Evolutionary conservation across 768 basidiomycete species (phyloP), one percentile per base, ranked within the genome.

Genomic region (Leccinum subgranulosum): DNA sequence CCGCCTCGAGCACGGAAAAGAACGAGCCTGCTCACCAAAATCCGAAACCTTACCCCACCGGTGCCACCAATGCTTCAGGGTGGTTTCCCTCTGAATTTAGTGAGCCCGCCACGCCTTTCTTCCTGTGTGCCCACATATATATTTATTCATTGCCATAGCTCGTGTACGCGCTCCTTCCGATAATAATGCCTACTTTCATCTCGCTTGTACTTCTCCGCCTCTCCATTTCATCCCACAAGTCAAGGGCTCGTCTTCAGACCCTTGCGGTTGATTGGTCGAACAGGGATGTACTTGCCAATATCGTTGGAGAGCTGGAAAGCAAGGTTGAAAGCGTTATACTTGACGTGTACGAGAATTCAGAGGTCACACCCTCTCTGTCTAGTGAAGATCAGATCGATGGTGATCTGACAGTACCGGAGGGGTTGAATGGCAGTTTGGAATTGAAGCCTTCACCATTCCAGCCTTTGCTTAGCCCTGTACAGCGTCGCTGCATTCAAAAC

Each of bases 61-160:
- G 62, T 92, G 2, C 86, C 88, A 0, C 86, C 90, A 2, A 68
- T 70, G 36, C 74, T 88, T 0, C 83, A 84, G 58, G 74, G 81
- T 36, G 68, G 72, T 1, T 90, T 90, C 59, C 92, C 91, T 3
- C 71, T 84, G 53, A 94, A 92, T 66, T 52, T 92, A 17, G 87
- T 93, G 62, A 55, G 86, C 73, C 8, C 3, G 11, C 41, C 36
- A 28, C 27, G 6, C 9, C 1, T 17, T 51, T 49, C 49, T 33
- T 52, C 4, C 19, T 8, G 25, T 28, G 2, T 34, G 36, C 57
- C 14, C 27, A 11, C 19, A 56, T 17, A 58, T 47, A 36, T 28
- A 61, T 55, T 51, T 47, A 21, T 29, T 54, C 45, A 25, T 36
- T n/a, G 31, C 12, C 60, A 2, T 29, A 88, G 86, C 54, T 83